Conservation (phyloP, 495 filamentous ascomycete species). For the Aspergillus baeticus region DNA sequence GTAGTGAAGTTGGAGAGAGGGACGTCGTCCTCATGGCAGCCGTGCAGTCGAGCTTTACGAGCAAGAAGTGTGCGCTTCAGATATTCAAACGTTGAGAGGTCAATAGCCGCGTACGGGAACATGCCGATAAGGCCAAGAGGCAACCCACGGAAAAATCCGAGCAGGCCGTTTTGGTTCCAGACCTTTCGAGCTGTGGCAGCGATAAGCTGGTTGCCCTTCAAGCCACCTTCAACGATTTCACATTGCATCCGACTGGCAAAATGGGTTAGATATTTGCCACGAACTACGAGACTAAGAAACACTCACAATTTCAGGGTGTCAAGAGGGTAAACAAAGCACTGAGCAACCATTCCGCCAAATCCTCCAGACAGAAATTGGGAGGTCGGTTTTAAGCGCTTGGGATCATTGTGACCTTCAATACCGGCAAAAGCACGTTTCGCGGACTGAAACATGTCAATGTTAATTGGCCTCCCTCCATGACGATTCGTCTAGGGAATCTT, state of each 20-base stretch:
- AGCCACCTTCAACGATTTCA: constrained; percentile 81
- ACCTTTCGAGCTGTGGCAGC: constrained; percentile 79
- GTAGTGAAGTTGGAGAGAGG: constrained; percentile 73
- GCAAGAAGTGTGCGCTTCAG: constrained; percentile 72
- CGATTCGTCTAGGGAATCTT: constrained; percentile 14
- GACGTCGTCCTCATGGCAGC: constrained; percentile 80
- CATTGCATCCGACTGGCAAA: constrained; percentile 80
- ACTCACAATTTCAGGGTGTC: constrained; percentile 94
- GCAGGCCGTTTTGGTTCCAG: constrained; percentile 69
- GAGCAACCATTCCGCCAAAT: constrained; percentile 86
- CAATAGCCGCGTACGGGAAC: constrained; percentile 97
- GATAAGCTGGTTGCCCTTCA: constrained; percentile 82
- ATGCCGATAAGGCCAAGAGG: constrained; percentile 91
- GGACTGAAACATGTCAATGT: constrained; percentile 51
- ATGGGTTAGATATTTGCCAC: constrained; percentile 18
- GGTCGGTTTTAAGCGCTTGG: constrained; percentile 69
- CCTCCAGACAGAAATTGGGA: constrained; percentile 93
- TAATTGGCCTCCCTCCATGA: neutral
- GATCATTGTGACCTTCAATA: constrained; percentile 85
- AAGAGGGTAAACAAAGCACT: constrained; percentile 94
- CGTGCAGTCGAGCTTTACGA: constrained; percentile 65
- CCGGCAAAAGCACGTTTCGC: constrained; percentile 84
- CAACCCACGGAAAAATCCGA: constrained; percentile 85
- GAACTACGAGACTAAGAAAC: neutral
- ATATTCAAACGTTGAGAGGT: constrained; percentile 92